phyloP scores from a whole-genome alignment of 768 basidiomycete genomes.

The Lyophyllum shimeji region DNA sequence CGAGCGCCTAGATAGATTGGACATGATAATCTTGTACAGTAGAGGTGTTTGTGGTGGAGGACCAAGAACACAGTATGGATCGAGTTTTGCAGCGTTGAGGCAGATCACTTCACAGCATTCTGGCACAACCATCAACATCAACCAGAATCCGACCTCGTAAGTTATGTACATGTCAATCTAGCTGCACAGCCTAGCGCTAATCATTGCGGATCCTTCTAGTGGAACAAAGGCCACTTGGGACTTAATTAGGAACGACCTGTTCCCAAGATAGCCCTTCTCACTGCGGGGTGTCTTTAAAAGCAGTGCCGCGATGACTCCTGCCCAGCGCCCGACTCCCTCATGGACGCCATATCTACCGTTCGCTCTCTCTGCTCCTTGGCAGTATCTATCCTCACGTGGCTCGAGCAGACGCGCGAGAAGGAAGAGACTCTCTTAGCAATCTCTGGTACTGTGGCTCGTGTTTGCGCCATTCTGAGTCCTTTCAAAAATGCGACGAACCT shows the following conservation, averaged over 20 bases:
- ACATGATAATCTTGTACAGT: background rate
- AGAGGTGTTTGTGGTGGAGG: background rate
- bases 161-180: background rate
- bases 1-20: background rate
- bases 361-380: conserved; percentile 17
- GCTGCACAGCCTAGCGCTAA: background rate
- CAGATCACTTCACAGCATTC: too few relatives aligned
- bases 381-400: conserved; percentile 12
- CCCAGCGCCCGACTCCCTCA: background rate
- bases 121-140: too few relatives aligned
- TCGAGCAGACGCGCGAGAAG: conserved; percentile 18
- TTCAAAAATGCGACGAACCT: conserved; percentile 9
- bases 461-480: conserved; percentile 12
- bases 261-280: background rate
- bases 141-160: too few relatives aligned
- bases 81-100: background rate
- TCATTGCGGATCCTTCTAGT: background rate
- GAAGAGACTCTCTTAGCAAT: conserved; percentile 12
- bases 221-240: too few relatives aligned
- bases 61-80: background rate
- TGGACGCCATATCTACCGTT: conserved; percentile 16
- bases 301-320: too few relatives aligned
- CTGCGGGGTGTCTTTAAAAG: background rate
- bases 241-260: background rate
- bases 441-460: conserved; percentile 10